phyloP scores from a whole-genome alignment of 257 asterid species.

The Oldenlandia corymbosa region DNA sequence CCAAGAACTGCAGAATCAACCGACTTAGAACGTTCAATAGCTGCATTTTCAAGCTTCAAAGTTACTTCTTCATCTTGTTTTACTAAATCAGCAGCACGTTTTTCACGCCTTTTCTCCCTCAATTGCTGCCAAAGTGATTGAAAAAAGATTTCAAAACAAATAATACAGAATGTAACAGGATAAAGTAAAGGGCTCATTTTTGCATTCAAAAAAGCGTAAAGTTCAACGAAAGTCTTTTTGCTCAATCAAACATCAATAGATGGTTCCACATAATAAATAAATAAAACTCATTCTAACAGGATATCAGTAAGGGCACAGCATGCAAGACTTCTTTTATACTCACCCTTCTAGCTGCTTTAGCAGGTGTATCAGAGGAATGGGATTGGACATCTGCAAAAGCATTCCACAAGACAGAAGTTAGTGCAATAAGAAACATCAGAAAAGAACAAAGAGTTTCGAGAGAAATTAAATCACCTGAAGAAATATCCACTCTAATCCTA shows the following conservation, averaged over 20 bases:
- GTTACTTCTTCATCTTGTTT: conserved; percentile 82
- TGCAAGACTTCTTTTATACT: conserved; percentile 20
- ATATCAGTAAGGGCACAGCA: conserved; percentile 1
- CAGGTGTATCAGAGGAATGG: conserved; percentile 48
- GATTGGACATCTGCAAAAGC: conserved; percentile 53
- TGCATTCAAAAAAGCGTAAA: not conserved
- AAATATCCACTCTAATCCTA: conserved; percentile 35
- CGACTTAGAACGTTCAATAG: conserved; percentile 87
- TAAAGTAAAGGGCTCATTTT: not conserved
- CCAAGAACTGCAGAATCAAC: conserved; percentile 96
- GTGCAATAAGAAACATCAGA: conserved; percentile 13
- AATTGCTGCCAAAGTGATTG: conserved; percentile 59
- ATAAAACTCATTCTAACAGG: not conserved
- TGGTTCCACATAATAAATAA: not conserved
- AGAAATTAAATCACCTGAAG: conserved; percentile 43
- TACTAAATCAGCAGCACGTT: conserved; percentile 73
- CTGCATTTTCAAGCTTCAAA: conserved; percentile 87
- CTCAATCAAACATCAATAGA: not conserved
- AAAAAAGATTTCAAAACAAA: conserved; percentile 2
- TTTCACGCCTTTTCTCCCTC: conserved; percentile 74
- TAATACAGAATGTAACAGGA: conserved; percentile 7
- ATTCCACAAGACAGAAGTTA: conserved; percentile 17
- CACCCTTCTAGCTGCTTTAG: conserved; percentile 68
- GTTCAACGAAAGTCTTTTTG: not conserved
- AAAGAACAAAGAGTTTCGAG: not conserved